These are phyloP conservation scores for Nitzschia palea DNA, from an alignment of 108 stramenopile genomes.

Conservation along the genomic window DNA sequence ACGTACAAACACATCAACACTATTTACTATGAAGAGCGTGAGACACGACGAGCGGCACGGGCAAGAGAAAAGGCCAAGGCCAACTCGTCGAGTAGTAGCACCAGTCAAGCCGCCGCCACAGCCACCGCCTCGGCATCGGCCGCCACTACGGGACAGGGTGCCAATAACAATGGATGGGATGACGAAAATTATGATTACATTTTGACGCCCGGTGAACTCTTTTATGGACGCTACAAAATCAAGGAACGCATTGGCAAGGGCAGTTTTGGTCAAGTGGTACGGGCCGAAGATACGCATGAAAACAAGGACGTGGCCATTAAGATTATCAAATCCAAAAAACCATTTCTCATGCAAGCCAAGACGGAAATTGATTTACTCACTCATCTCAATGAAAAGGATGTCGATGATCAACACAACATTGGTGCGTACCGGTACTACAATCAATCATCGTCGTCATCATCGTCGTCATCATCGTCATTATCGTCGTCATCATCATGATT, in stretches of 20 bases:
- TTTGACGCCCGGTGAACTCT: conserved; percentile 76
- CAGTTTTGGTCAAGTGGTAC: conserved; percentile 94
- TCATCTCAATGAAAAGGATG: conserved; percentile 71
- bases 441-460: too few species aligned
- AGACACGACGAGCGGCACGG: conserved; percentile 64
- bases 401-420: conserved; percentile 82
- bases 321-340: conserved; percentile 97
- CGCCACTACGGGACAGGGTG: conserved; percentile 5
- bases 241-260: conserved; percentile 97
- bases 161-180: conserved; percentile 92
- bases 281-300: conserved; percentile 73
- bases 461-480: neutral
- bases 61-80: conserved; percentile 51
- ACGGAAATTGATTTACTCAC: conserved; percentile 94
- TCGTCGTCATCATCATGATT: too few species aligned
- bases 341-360: conserved; percentile 95
- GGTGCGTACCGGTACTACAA: conserved; percentile 54
- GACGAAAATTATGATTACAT: conserved; percentile 98
- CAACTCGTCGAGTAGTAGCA: conserved; percentile 18
- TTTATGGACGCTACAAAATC: conserved; percentile 85
- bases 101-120: conserved; percentile 10
- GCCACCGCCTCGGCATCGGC: neutral
- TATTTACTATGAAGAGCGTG: conserved; percentile 89
- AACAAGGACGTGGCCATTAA: conserved; percentile 94
- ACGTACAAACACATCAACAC: conserved; percentile 95